Base-by-base conservation (phyloP, 331 rosid species). In the Prunus yedoensis region DNA sequence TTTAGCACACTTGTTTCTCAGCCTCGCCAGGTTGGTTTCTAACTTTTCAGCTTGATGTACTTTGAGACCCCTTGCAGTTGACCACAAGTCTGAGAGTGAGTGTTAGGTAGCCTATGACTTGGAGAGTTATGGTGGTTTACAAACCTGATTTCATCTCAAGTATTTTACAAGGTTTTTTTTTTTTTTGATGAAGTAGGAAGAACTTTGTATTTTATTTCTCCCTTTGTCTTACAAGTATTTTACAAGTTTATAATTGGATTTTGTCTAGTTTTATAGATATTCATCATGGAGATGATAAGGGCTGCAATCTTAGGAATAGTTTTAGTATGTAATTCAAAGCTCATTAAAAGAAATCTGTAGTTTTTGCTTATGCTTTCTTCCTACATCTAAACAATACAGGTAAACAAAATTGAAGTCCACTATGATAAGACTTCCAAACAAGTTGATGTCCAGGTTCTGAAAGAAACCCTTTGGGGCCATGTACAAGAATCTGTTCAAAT, bases 1-100 rank as follows among this genome's bases (percentile, higher is more conserved):
- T 82, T 84, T 21, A 82, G 70, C 83, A 87, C 84, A 57, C 97
- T 95, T 84, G 85, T 95, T 81, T 68, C 85, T 68, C 97, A 85
- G 84, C 97, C 99, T 83, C 97, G 99, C 72, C 97, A 85, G 99
- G 99, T 92, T 41, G 68, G 80, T 73, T 53, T 23, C 2, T 54
- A 28, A 47, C 52, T 71, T 70, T 81, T 79, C 57, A 53, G 65
- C 65, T 11, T 61, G 11, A 15, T 8, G 51, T 54, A 47, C 10
- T 66, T 66, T 68, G 56, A 63, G 11, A 25, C 6, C 1, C 53
- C 66, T 47, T 59, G 16, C 20, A 71, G 50, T 65, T 57, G 32
- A 21, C 41, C 43, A 30, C 2, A 45, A 23, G 30, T 67, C 59
- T 9, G 72, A 66, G 68, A 25, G 25, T 13, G 32, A 8, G 23